Evolutionary conservation across 2,329 filamentous ascomycete genomes (phyloP).

Genomic region (Allantophomopsis lycopodina): DNA sequence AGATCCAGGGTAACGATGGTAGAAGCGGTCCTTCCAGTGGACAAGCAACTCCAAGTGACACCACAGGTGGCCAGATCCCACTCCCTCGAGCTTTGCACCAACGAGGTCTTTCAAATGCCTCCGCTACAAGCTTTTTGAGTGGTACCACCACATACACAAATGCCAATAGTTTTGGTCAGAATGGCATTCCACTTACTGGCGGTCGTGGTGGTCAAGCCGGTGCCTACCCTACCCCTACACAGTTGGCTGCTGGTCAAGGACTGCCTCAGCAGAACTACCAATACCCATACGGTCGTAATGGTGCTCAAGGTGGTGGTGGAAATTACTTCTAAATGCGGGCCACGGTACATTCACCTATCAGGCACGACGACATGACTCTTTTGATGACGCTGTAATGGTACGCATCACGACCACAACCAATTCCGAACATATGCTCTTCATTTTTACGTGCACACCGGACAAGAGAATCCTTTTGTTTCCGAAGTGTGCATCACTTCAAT

Average conservation of each 20-base stretch:
- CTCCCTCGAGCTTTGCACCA: slow-evolving; percentile 12
- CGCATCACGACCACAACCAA: slow-evolving; percentile 1
- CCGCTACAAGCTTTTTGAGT: slow-evolving; percentile 10
- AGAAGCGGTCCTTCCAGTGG: slow-evolving; percentile 16
- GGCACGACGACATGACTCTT: slow-evolving; percentile 18
- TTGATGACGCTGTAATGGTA: slow-evolving; percentile 20
- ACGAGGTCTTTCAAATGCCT: slow-evolving; percentile 17
- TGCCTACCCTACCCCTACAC: slow-evolving; percentile 11
- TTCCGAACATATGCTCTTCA: slow-evolving; percentile 14
- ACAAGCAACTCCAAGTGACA: slow-evolving; percentile 15
- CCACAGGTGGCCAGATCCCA: slow-evolving; percentile 10
- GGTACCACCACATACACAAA: slow-evolving; percentile 12
- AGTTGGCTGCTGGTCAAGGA: slow-evolving; percentile 8
- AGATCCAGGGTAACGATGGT: slow-evolving; percentile 53
- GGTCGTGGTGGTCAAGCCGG: slow-evolving; percentile 6
- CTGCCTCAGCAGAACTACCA: slow-evolving; percentile 11
- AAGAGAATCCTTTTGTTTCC: not conserved
- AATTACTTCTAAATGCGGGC: slow-evolving; percentile 10
- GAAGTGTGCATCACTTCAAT: slow-evolving; percentile 6
- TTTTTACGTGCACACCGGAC: slow-evolving; percentile 5
- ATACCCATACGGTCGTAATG: slow-evolving; percentile 14
- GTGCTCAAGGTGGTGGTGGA: slow-evolving; percentile 12
- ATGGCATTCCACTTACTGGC: slow-evolving; percentile 8
- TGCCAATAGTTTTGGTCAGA: slow-evolving; percentile 5
- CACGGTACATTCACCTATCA: slow-evolving; percentile 1